A percentile compares a stretch with the other conserved stretches of the same genome.
These are phyloP conservation scores for Actinomortierella ambigua DNA, from an alignment of 371 early-diverging fungal genomes.

Conservation along the genomic window DNA sequence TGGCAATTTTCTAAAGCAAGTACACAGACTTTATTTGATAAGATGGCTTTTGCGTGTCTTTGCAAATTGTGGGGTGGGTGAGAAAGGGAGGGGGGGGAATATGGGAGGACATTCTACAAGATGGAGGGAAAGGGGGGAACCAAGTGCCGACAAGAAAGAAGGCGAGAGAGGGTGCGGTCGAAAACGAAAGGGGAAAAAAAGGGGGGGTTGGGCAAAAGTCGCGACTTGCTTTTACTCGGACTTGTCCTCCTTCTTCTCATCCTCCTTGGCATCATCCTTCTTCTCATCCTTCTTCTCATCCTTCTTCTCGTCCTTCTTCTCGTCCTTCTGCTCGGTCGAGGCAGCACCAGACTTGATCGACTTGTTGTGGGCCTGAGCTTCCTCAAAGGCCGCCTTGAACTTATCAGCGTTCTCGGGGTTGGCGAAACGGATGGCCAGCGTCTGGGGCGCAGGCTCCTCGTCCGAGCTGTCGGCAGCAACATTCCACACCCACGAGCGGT, in stretches of 20 bases:
- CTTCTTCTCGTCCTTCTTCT: constrained; percentile 19
- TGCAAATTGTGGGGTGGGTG: background rate
- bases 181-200: constrained; percentile 1
- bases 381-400: constrained; percentile 74
- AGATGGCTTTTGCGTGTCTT: background rate
- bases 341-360: constrained; percentile 18
- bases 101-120: constrained; percentile 1
- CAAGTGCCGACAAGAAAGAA: background rate
- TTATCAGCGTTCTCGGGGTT: constrained; percentile 83
- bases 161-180: background rate
- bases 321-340: constrained; percentile 19
- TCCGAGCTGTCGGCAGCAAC: constrained; percentile 90
- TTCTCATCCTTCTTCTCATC: constrained; percentile 23
- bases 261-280: constrained; percentile 10
- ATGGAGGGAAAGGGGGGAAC: constrained; percentile 5
- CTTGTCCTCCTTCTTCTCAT: constrained; percentile 5
- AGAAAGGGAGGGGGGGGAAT: constrained; percentile 3
- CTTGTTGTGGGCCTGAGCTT: constrained; percentile 63
- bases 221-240: background rate
- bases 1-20: constrained; percentile 1
- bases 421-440: constrained; percentile 95
- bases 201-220: too few species aligned
- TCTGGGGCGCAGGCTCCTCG: constrained; percentile 81
- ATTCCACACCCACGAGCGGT: constrained; percentile 98
- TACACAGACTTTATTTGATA: constrained; percentile 7